phyloP scores from a whole-genome alignment of 805 yeast genomes.

The Candida vaughaniae region DNA sequence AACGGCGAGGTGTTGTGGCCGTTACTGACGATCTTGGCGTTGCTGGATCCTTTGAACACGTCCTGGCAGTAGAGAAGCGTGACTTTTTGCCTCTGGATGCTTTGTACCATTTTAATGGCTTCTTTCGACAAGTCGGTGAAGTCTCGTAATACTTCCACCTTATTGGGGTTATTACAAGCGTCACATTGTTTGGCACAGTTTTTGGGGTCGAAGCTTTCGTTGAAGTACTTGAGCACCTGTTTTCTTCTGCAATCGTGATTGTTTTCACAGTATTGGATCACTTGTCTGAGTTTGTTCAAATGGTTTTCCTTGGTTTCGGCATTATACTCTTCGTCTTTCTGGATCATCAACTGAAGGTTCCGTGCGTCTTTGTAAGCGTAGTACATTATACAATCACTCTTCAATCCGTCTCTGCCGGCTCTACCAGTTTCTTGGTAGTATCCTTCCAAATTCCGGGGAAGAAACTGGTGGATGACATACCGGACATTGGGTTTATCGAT shows the following conservation, averaged over 20 bases:
- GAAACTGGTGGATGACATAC: constrained; percentile 81
- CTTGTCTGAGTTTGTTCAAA: constrained; percentile 71
- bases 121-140: constrained; percentile 63
- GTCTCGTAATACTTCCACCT: constrained; percentile 55
- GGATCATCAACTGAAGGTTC: constrained; percentile 71
- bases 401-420: constrained; percentile 93
- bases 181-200: constrained; percentile 79
- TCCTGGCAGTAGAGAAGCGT: constrained; percentile 83
- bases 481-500: constrained; percentile 96
- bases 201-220: constrained; percentile 69
- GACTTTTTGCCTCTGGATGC: constrained; percentile 57
- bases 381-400: constrained; percentile 79
- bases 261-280: constrained; percentile 89
- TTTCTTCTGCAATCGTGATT: constrained; percentile 85
- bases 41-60: constrained; percentile 70
- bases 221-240: constrained; percentile 87
- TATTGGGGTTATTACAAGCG: constrained; percentile 57
- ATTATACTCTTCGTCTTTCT: constrained; percentile 68
- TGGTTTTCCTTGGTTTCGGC: constrained; percentile 71
- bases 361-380: constrained; percentile 81
- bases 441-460: constrained; percentile 91
- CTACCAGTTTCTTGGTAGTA: constrained; percentile 98
- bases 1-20: constrained; percentile 61
- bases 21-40: constrained; percentile 55
- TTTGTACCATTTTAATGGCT: constrained; percentile 58